Base-by-base conservation (phyloP, 805 yeast species). In the Kazachstania kunashirensis region DNA sequence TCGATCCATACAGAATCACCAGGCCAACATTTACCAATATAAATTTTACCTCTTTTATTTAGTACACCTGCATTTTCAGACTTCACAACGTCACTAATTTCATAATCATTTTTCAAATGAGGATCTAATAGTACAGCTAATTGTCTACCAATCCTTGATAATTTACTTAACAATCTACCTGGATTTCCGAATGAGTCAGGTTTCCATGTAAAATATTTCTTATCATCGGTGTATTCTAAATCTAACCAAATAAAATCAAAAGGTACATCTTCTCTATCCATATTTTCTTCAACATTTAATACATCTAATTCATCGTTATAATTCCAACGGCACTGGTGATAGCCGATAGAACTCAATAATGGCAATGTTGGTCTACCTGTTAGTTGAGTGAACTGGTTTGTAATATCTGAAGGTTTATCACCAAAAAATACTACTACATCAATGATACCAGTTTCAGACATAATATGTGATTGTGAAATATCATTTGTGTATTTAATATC, bases 291-390 rank as follows among this genome's bases (percentile, higher is more conserved):
- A 11, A 92, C 80, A 6, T 68, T 75, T n/a, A 85, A 59, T 1
- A 92, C 89, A 59, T 92, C 98, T 9, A 68, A 68, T 52, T 84
- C 88, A 48, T 82, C 88, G 53, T 84, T 84, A 62, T 92, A 92
- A 57, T 92, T 92, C 98, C 98, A 92, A 52, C 97, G 72, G 54
- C 96, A 89, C 60, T 92, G 98, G 54, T 92, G 97, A 54, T 92
- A 84, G 0, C 95, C 97, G 11, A 86, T 57, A 0, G 95, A 67
- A 49, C 86, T 82, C 29, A 78, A 44, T 44, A 76, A 81, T 1
- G 98, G 98, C 9, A 92, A 59, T 6, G 67, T 57, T 0, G 86
- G 68, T 40, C 62, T 71, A 0, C 98, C 98, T 0, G 94, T 79
- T 13, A 92, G 57, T 2, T 55, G 46, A 1, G 85, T 79, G 55